Evolutionary conservation across 768 basidiomycete genomes (phyloP), one percentile per base, ranked within the genome.

Genomic region (Leccinum rimulosum): DNA sequence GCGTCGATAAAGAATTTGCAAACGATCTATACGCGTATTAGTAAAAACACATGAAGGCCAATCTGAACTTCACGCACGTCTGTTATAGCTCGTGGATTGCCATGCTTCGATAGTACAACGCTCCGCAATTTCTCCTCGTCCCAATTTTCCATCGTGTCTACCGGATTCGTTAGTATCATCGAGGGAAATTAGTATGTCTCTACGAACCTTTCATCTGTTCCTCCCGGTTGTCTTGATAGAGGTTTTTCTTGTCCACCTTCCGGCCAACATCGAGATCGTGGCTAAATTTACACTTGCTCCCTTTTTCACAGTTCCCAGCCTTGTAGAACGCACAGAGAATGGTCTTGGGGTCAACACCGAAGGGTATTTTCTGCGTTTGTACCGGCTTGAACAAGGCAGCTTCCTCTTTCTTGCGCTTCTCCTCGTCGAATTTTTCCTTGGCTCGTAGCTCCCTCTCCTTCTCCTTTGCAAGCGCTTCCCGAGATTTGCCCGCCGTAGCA

Each of bases 121-220:
- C 76, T 84, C 40, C 85, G 81, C 57, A 99, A 78, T 75, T 98
- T 98, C 68, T 88, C 94, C 61, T 98, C 91, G 74, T 97, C 94
- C 97, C 97, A 99, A 61, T 79, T 86, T 66, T 97, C 95, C 97
- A 98, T 98, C 11, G 93, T 95, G 76, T 98, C 95, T 95, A 63
- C 38, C 36, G 45, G 8, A 22, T 64, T 51, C 4, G 12, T 36
- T 25, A 62, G 43, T 30, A 50, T 40, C 22, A 9, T 28, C 1
- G 14, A 43, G 17, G 30, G 38, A 6, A 36, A 59, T 7, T 38
- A 35, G 51, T 5, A 33, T 2, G 12, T 49, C 25, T 52, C 30
- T 36, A 76, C 83, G 28, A 61, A 91, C 93, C 92, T 53, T 76
- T 73, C 66, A 82, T 69, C 75, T 95, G 89, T 61, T 94, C 91